These are phyloP conservation scores for Fusarium sp. DNA, from an alignment of 2,329 filamentous ascomycete species.

Conservation along the genomic window DNA sequence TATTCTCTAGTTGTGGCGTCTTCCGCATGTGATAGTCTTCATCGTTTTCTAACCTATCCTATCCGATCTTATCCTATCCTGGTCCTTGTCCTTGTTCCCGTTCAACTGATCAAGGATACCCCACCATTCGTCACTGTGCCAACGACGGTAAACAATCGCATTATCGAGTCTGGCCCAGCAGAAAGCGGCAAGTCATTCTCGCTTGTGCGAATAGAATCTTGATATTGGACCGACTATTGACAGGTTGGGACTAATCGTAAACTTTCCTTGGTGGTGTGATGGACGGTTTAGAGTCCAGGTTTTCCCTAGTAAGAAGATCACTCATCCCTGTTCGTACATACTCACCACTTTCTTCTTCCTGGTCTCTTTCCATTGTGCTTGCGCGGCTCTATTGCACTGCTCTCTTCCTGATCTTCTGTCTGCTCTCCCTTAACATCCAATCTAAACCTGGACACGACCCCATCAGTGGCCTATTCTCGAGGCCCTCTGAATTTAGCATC, in stretches of 20 bases:
- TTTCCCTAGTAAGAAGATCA: conserved; percentile 1
- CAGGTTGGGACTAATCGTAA: conserved; percentile 22
- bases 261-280: conserved; percentile 23
- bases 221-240: conserved; percentile 8
- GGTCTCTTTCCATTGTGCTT: conserved; percentile 7
- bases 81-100: conserved; percentile 25
- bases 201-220: conserved; percentile 23
- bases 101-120: conserved; percentile 13
- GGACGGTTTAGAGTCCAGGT: not conserved
- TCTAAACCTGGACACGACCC: conserved; percentile 26
- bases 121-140: conserved; percentile 25
- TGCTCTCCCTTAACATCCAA: conserved; percentile 9
- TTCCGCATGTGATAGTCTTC: conserved; percentile 23
- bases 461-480: conserved; percentile 33
- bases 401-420: conserved; percentile 2
- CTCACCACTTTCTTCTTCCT: conserved; percentile 4
- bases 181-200: conserved; percentile 29
- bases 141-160: conserved; percentile 33
- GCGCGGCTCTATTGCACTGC: not conserved
- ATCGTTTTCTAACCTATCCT: not conserved
- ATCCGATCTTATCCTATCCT: not conserved
- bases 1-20: conserved; percentile 11
- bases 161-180: conserved; percentile 3
- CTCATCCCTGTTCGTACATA: conserved; percentile 27
- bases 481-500: conserved; percentile 6